Evolutionary conservation across 805 yeast species (phyloP), one percentile per base, ranked within the genome.

Genomic region (Hagleromyces aurorensis): DNA sequence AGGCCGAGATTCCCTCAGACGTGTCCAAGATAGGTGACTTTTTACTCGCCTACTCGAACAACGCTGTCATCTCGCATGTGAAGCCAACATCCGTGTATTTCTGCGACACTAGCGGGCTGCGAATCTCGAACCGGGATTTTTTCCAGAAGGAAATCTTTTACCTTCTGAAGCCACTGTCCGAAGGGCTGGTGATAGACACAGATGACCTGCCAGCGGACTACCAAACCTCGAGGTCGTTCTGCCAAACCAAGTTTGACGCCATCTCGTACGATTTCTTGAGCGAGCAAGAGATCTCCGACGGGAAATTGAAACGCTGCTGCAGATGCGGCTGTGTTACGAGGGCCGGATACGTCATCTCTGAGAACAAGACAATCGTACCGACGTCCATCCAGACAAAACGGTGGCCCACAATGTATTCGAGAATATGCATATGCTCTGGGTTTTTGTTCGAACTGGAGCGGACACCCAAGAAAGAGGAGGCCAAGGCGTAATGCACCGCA

Each of bases 1-100:
- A 81, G 43, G 89, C 84, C 1, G 66, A 62, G 29, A 55, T 81
- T 4, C 73, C 83, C 0, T 55, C 57, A 0, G 69, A 52, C 15
- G 48, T 61, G n/a, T 28, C 44, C 5, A 44, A 47, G 16, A 33
- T 55, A 14, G 45, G 46, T 4, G 50, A 48, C n/a, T 49, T 52
- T 25, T 28, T 55, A 7, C 34, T 54, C n/a, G 34, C 49, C 2
- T 41, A 44, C 23, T 43, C 56, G 3, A 46, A 46, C 20, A 48
- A 45, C 19, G 46, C 52, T 1, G 42, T 57, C 1, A 36, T 57
- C 10, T 50, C 58, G 0, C 48, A 46, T 27, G 39, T 46, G 4
- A 50, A 49, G 27, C 49, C 55, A 2, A 40, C 59, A n/a, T 34
- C 38, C 3, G 50, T 52, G 1, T 54, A 46, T 30, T 57, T 57